Evolutionary conservation across 2,329 filamentous ascomycete species (phyloP).

Genomic region (Xylariomycetidae sp.): DNA sequence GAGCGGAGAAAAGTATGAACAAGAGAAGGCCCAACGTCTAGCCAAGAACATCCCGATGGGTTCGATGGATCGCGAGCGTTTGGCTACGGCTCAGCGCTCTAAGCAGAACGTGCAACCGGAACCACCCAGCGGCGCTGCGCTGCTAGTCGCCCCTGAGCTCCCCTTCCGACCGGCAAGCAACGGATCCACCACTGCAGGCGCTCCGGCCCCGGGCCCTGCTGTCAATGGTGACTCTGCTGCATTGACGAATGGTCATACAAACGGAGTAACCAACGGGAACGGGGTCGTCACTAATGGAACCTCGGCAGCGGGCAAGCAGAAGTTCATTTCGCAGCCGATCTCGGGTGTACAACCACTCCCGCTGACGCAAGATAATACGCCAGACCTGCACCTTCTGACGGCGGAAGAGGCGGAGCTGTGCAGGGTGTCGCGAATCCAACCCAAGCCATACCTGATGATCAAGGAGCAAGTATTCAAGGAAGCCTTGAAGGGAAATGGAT

Average conservation of each 20-base stretch:
- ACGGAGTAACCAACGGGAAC: slow-evolving; percentile 25
- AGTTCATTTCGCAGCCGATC: slow-evolving; percentile 51
- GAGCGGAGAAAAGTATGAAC: slow-evolving; percentile 86
- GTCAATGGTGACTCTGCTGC: slow-evolving; percentile 50
- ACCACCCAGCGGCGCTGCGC: slow-evolving; percentile 67
- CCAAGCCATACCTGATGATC: slow-evolving; percentile 91
- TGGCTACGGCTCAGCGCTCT: slow-evolving; percentile 66
- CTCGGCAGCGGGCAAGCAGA: slow-evolving; percentile 42
- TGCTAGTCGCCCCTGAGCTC: slow-evolving; percentile 75
- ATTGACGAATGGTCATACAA: slow-evolving; percentile 47
- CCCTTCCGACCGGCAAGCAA: slow-evolving; percentile 51
- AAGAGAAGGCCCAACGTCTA: slow-evolving; percentile 73
- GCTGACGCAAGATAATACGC: slow-evolving; percentile 69
- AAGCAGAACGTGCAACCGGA: slow-evolving; percentile 65
- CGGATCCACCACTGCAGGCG: slow-evolving; percentile 18
- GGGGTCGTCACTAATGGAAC: slow-evolving; percentile 36
- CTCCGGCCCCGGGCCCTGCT: slow-evolving; percentile 18
- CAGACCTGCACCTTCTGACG: slow-evolving; percentile 81
- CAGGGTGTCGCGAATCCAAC: slow-evolving; percentile 76
- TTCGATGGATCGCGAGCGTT: slow-evolving; percentile 74
- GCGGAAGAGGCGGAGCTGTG: slow-evolving; percentile 83
- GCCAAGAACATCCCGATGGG: slow-evolving; percentile 69
- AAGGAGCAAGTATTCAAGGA: slow-evolving; percentile 92
- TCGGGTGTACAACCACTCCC: slow-evolving; percentile 60
- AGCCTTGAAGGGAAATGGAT: slow-evolving; percentile 81